These are phyloP conservation scores for Arctium minus DNA, from an alignment of 129 eudicot species.

Conservation along the genomic window DNA sequence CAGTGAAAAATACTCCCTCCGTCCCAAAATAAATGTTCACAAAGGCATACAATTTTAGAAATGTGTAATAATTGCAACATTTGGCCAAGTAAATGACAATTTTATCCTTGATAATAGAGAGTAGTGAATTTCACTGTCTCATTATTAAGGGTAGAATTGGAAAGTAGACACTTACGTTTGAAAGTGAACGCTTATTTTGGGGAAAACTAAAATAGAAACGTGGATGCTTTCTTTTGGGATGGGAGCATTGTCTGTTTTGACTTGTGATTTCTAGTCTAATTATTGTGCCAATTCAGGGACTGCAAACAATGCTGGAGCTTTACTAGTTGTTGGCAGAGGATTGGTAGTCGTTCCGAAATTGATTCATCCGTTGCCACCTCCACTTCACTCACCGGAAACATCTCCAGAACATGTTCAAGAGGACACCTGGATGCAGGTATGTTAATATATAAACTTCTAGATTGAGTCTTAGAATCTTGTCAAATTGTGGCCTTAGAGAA, in stretches of 20 bases:
- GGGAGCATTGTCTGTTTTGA: not conserved
- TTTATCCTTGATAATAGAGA: no score
- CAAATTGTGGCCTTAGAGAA: no score
- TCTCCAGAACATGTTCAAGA: constrained; percentile 83
- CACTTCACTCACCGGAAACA: constrained; percentile 83
- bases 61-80: no score
- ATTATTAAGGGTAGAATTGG: no score
- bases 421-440: constrained; percentile 90
- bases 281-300: constrained; percentile 53
- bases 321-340: constrained; percentile 91
- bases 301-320: constrained; percentile 97
- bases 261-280: constrained; percentile 12
- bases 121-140: no score
- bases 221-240: not conserved
- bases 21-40: no score
- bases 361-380: constrained; percentile 97
- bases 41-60: no score
- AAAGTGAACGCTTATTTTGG: not conserved
- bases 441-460: not conserved
- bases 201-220: not conserved
- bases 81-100: no score
- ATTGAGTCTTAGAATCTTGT: not conserved
- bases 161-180: no score
- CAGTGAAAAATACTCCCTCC: no score
- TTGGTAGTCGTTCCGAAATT: constrained; percentile 82